Conservation (phyloP, 345 rosid genomes). For the Linum trigynum region DNA sequence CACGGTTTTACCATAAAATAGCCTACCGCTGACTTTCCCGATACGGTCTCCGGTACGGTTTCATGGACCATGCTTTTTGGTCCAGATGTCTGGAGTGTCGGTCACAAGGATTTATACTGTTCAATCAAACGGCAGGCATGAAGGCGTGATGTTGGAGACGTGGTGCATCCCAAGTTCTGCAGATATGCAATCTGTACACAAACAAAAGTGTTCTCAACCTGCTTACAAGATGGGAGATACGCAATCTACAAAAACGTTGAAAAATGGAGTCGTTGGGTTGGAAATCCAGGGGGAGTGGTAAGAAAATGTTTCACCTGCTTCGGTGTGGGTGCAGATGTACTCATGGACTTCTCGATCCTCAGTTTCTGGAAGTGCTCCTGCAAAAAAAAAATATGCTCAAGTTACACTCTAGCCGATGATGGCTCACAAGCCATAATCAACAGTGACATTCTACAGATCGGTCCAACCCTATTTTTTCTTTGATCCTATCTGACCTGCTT, state of each 20-base stretch:
- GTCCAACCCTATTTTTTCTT: no score
- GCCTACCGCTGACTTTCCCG: no score
- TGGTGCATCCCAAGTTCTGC: constrained; percentile 74
- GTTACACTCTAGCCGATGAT: background rate
- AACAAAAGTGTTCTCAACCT: background rate
- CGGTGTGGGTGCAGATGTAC: constrained; percentile 61
- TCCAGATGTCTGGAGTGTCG: no score
- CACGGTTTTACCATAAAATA: no score
- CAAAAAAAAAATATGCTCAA: constrained; percentile 10
- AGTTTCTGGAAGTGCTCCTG: constrained; percentile 86
- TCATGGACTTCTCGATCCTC: constrained; percentile 79
- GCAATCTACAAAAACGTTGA: background rate
- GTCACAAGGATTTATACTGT: constrained; percentile 73
- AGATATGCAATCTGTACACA: constrained; percentile 50
- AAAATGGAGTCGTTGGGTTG: no score
- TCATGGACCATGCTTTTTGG: no score
- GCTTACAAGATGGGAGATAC: background rate
- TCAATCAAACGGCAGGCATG: constrained; percentile 86
- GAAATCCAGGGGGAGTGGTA: no score
- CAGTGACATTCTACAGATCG: no score
- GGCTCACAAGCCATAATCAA: background rate
- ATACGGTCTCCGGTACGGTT: no score
- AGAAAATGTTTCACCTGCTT: constrained; percentile 60
- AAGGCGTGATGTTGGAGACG: constrained; percentile 72
- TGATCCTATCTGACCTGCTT: no score